Evolutionary conservation across 2,329 filamentous ascomycete species (phyloP), one percentile per base, ranked within the genome.

Genomic region (Lasiodiplodia sp.): DNA sequence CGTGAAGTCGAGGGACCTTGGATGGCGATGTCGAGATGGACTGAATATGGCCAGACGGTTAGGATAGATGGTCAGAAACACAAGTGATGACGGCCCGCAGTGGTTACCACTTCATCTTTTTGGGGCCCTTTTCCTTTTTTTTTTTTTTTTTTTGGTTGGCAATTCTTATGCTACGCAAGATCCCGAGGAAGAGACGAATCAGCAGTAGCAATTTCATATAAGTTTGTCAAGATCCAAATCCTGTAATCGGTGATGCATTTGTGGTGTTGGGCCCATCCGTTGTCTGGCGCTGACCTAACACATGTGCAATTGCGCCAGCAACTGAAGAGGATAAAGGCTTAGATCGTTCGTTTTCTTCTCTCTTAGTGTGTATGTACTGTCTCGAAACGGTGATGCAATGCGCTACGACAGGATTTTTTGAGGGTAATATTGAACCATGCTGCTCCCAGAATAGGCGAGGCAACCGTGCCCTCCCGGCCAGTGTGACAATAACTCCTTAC

Each of bases 1-100:
- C 7, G 8, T 52, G 12, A 12, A 5, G 47, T 12, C 28, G 12
- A 14, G 16, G 47, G 60, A 64, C 31, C 31, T 28, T 7, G 10
- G 60, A 64, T 12, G 60, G 60, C 6, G 60, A 64, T 31, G 60
- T 64, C 6, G 47, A 52, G 28, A 64, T 64, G 60, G 44, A 23
- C 28, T 62, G n/a, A 18, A 40, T n/a, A 2, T 18, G 12, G 14
- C 55, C 6, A 28, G 2, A 4, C 21, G 52, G 21, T 16, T 18
- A 55, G 28, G 21, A 21, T 16, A 31, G 25, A 57, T 38, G 31
- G n/a, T 14, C 8, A 25, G 11, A 11, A 4, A 23, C 18, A 23
- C 57, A 14, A 28, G 57, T 47, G 57, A 60, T 60, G 56, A 60
- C 56, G 56, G 37, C 37, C 56, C 23, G 21, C 12, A 44, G 31